These are phyloP conservation scores for Xanthoconium separans DNA, from an alignment of 1,284 basidiomycete genomes.

Conservation along the genomic window DNA sequence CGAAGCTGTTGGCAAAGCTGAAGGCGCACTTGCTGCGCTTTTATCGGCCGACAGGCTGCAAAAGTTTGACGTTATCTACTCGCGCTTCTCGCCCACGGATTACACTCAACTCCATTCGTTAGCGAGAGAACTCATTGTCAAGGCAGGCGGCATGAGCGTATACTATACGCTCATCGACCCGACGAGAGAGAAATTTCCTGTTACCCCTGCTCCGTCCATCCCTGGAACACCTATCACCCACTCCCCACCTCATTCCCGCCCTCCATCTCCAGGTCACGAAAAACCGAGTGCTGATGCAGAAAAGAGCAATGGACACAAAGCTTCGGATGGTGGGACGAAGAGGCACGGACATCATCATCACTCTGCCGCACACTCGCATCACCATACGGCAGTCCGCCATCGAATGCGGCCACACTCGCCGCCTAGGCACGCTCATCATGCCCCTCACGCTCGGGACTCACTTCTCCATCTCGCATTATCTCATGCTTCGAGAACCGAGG, in stretches of 20 bases:
- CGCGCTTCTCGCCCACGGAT: constrained; percentile 61
- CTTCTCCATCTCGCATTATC: constrained; percentile 31
- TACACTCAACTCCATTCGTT: constrained; percentile 53
- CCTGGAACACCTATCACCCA: constrained; percentile 37
- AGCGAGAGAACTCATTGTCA: constrained; percentile 51
- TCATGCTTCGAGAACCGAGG: constrained; percentile 40
- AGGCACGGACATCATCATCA: constrained; percentile 2
- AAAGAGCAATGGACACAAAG: not conserved
- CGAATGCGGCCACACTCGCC: constrained; percentile 23
- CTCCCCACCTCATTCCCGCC: constrained; percentile 30
- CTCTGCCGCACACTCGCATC: constrained; percentile 16
- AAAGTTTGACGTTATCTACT: constrained; percentile 64
- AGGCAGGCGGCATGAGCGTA: constrained; percentile 62
- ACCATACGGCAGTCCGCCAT: constrained; percentile 18
- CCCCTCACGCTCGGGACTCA: constrained; percentile 24
- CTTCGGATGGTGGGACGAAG: not conserved
- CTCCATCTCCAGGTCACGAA: constrained; percentile 23
- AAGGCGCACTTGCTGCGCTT: constrained; percentile 54
- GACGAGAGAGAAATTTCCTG: constrained; percentile 53
- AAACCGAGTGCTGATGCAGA: not conserved
- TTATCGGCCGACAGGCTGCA: constrained; percentile 56
- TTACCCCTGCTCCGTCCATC: constrained; percentile 47
- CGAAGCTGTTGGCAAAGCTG: constrained; percentile 46
- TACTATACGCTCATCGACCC: constrained; percentile 68
- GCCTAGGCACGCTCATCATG: constrained; percentile 17